A percentile compares a stretch with the other conserved stretches of the same genome.
Evolutionary conservation across 202 grass and related monocot species (phyloP).

Genomic region (Panicum virgatum): DNA sequence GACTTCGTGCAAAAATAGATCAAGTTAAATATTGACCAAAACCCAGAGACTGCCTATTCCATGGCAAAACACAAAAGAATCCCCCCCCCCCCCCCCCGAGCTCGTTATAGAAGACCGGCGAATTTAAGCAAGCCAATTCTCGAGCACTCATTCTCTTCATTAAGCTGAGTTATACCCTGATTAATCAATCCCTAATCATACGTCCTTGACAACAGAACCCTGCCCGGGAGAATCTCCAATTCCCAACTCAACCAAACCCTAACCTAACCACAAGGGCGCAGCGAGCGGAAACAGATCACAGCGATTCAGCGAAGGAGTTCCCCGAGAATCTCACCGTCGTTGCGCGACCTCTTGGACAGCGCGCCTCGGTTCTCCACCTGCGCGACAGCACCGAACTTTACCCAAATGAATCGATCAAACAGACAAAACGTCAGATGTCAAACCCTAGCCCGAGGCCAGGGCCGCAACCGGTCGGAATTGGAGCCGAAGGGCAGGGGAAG

Average conservation of each 20-base stretch:
- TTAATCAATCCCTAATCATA: too few relatives aligned
- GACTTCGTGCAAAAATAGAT: neutral
- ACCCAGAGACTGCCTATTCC: neutral
- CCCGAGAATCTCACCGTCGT: constrained; percentile 59
- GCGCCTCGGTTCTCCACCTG: constrained; percentile 77
- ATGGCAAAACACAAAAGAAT: too few relatives aligned
- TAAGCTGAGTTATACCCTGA: neutral
- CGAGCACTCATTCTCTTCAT: neutral
- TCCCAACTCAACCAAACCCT: constrained; percentile 10
- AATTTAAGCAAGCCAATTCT: neutral
- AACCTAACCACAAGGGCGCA: neutral
- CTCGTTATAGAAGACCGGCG: neutral
- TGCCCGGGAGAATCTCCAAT: neutral
- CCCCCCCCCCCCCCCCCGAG: too few relatives aligned
- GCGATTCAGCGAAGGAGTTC: neutral
- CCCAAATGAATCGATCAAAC: neutral
- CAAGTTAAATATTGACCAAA: neutral
- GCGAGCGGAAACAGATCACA: neutral
- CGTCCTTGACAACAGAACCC: neutral
- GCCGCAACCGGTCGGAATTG: neutral
- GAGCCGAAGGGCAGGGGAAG: neutral
- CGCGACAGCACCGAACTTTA: constrained; percentile 30
- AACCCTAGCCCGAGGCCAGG: constrained; percentile 17
- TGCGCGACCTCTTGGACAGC: constrained; percentile 85
- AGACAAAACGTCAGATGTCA: neutral